Conservation (phyloP, 169 alveolate species). For the Amoebophrya sp. region DNA sequence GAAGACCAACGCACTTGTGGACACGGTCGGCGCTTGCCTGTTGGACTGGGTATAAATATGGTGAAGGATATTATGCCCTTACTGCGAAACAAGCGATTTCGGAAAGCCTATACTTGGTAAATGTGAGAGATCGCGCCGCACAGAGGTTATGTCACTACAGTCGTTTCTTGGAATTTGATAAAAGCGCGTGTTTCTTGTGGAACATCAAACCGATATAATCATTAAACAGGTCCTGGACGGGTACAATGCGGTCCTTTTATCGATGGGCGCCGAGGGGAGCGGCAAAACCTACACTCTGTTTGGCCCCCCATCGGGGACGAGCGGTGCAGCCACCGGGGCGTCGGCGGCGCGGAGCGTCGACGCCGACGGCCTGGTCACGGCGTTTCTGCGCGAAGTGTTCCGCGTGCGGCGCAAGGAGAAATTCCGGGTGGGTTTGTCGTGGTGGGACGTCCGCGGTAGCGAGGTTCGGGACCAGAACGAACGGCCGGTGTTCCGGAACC, state of each 20-base stretch:
- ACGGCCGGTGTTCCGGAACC: not conserved
- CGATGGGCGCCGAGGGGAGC: not conserved
- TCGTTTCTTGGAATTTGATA: too few relatives aligned
- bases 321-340: too few relatives aligned
- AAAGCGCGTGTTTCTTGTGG: too few relatives aligned
- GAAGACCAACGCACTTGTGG: not conserved
- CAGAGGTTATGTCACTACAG: too few relatives aligned
- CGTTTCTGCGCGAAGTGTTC: not conserved
- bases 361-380: not conserved
- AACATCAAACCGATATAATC: too few relatives aligned
- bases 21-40: not conserved
- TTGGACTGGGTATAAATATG: slow-evolving; percentile 17
- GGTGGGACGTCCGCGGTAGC: slow-evolving; percentile 15
- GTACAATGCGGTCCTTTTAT: not conserved
- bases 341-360: too few relatives aligned
- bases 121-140: too few relatives aligned
- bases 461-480: slow-evolving; percentile 7
- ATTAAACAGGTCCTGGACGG: slow-evolving; percentile 3
- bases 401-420: not conserved
- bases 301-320: not conserved
- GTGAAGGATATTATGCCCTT: too few relatives aligned
- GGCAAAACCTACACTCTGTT: not conserved
- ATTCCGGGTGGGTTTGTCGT: not conserved
- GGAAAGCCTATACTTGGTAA: too few relatives aligned
- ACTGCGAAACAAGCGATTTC: too few relatives aligned